phyloP scores from a whole-genome alignment of 495 filamentous ascomycete genomes.

The Daldinia concentrica region DNA sequence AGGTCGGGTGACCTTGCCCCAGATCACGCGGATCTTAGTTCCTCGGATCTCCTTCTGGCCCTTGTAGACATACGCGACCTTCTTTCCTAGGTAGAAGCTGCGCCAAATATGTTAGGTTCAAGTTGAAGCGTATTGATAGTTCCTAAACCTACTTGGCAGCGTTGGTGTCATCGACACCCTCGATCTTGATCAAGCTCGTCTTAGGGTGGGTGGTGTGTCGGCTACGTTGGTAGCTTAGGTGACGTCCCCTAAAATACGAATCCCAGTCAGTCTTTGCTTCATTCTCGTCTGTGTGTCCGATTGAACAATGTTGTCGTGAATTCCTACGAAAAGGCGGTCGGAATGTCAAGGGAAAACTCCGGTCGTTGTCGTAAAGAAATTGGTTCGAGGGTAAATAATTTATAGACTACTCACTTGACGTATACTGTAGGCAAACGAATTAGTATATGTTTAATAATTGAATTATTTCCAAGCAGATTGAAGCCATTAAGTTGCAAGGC shows the following conservation, averaged over 20 bases:
- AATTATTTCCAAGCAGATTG: slow-evolving; percentile 11
- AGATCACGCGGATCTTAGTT: slow-evolving; percentile 98
- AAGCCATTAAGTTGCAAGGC: slow-evolving; percentile 7
- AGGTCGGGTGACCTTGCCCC: slow-evolving; percentile 96
- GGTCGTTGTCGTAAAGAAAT: slow-evolving; percentile 10
- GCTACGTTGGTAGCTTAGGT: slow-evolving; percentile 92
- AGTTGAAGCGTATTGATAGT: neutral
- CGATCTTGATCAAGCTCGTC: slow-evolving; percentile 93
- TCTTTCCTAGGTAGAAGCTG: slow-evolving; percentile 94
- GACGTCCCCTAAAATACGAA: slow-evolving; percentile 73
- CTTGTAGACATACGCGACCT: slow-evolving; percentile 96
- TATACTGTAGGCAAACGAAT: slow-evolving; percentile 70
- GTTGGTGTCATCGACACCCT: slow-evolving; percentile 88
- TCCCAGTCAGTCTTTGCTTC: slow-evolving; percentile 46
- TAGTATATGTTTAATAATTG: slow-evolving; percentile 40
- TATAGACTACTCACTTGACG: slow-evolving; percentile 80
- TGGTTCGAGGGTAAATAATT: slow-evolving; percentile 27
- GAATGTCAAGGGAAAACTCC: neutral
- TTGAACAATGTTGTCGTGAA: neutral
- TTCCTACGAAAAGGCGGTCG: neutral
- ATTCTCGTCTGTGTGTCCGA: neutral
- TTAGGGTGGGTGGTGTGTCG: slow-evolving; percentile 85
- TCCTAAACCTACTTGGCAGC: slow-evolving; percentile 76
- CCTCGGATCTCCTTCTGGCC: slow-evolving; percentile 90
- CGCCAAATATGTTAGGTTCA: slow-evolving; percentile 39